Evolutionary conservation across 345 rosid species (phyloP).

Genomic region (Pelargonium nanum): DNA sequence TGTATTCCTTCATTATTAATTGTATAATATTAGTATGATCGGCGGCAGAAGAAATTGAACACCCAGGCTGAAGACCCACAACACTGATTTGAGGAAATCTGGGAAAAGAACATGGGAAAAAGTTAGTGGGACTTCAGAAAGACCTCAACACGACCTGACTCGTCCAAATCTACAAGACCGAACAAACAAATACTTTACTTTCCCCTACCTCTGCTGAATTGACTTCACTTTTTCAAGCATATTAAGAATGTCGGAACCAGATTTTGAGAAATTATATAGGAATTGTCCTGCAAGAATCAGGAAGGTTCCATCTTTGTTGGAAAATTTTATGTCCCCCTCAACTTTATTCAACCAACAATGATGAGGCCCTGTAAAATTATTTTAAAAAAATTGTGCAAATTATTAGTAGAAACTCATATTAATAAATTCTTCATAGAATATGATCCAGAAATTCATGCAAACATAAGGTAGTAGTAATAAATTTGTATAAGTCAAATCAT

Average conservation of each 20-base stretch:
- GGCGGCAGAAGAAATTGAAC: constrained; percentile 27
- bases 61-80: constrained; percentile 47
- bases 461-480: background rate
- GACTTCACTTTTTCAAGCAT: constrained; percentile 55
- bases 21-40: constrained; percentile 36
- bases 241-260: constrained; percentile 15
- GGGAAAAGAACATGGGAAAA: constrained; percentile 7
- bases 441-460: background rate
- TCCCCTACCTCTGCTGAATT: constrained; percentile 63
- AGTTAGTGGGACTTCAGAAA: background rate
- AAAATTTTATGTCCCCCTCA: constrained; percentile 25
- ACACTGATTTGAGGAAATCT: constrained; percentile 59
- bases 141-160: constrained; percentile 1
- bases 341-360: constrained; percentile 71
- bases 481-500: background rate
- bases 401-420: background rate
- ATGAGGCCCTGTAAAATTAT: constrained; percentile 35
- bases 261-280: constrained; percentile 21
- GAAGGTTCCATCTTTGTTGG: constrained; percentile 35
- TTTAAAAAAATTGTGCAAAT: background rate
- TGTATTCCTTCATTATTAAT: constrained; percentile 51
- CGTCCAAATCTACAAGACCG: background rate
- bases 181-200: constrained; percentile 4
- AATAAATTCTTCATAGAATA: background rate
- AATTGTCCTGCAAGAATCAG: constrained; percentile 51